Evolutionary conservation across 495 filamentous ascomycete species (phyloP).

Genomic region (Parathielavia hyrcaniae): DNA sequence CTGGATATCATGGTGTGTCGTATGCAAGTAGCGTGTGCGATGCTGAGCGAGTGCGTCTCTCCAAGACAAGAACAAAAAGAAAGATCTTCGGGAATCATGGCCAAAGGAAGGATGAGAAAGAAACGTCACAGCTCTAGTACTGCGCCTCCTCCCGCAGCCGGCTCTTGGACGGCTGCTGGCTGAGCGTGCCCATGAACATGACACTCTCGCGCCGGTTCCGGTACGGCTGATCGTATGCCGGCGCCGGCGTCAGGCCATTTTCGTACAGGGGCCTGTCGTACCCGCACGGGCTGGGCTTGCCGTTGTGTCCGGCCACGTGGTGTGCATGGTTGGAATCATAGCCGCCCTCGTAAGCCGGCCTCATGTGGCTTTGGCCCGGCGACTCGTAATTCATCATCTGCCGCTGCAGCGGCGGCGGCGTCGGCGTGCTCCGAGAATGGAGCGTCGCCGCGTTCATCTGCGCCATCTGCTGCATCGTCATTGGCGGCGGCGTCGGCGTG

Average conservation of each 20-base stretch:
- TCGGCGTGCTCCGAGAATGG: conserved; percentile 36
- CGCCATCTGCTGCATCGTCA: conserved; percentile 32
- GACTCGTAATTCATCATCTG: conserved; percentile 34
- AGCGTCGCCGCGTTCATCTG: conserved; percentile 33
- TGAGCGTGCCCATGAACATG: conserved; percentile 45
- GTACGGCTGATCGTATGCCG: conserved; percentile 38
- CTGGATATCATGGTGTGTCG: conserved; percentile 4
- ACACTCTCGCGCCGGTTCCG: conserved; percentile 42
- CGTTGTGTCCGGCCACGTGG: not conserved
- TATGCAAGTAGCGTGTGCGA: conserved; percentile 4
- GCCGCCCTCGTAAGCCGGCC: conserved; percentile 40
- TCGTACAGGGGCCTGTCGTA: conserved; percentile 43
- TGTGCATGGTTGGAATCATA: not conserved
- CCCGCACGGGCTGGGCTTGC: conserved; percentile 21
- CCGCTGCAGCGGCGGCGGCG: conserved; percentile 41
- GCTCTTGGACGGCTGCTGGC: conserved; percentile 42
- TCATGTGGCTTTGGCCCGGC: conserved; percentile 28
- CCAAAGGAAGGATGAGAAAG: not conserved
- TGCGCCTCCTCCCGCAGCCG: conserved; percentile 42
- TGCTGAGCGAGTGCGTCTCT: not conserved
- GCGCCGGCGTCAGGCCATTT: conserved; percentile 34
- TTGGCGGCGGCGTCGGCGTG: conserved; percentile 42
- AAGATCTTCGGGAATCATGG: not conserved
- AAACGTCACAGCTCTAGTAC: conserved; percentile 14
- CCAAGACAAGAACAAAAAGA: conserved; percentile 11